Conservation (phyloP, 169 alveolate species). For the Cryptosporidium felis region DNA sequence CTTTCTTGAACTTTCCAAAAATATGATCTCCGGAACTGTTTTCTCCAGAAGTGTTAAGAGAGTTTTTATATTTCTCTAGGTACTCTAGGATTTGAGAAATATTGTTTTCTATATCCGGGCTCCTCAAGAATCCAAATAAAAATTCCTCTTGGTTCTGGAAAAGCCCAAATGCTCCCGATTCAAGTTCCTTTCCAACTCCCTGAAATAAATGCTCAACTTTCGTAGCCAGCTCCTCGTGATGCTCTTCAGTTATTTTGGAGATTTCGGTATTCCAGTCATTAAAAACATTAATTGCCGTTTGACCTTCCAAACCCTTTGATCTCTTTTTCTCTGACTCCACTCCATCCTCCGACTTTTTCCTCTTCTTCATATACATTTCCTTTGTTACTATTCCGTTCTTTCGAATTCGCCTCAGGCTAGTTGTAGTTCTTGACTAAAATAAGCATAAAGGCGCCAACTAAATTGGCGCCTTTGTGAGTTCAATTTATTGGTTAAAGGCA, state of each 20-base stretch:
- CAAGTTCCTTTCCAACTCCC: slow-evolving; percentile 44
- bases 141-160: slow-evolving; percentile 19
- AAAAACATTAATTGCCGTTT: not conserved
- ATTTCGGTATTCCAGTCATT: slow-evolving; percentile 66
- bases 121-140: not conserved
- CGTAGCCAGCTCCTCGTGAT: not conserved
- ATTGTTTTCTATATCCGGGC: not conserved
- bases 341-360: slow-evolving; percentile 1
- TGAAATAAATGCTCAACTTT: slow-evolving; percentile 3
- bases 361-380: slow-evolving; percentile 2
- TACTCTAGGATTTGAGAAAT: not conserved
- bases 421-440: not conserved
- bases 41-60: not conserved
- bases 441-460: not conserved
- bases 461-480: slow-evolving; percentile 17
- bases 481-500: not conserved
- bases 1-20: not conserved
- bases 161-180: not conserved
- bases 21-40: not conserved
- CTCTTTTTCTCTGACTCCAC: not conserved
- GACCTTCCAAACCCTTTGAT: not conserved
- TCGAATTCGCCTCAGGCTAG: not conserved
- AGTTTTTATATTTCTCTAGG: not conserved
- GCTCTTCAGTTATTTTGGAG: slow-evolving; percentile 1
- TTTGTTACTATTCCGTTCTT: not conserved